A percentile compares a stretch with the other conserved stretches of the same genome.
Evolutionary conservation across 2,329 filamentous ascomycete genomes (phyloP).

Genomic region (Ophiocordyceps camponoti-rufipedis): DNA sequence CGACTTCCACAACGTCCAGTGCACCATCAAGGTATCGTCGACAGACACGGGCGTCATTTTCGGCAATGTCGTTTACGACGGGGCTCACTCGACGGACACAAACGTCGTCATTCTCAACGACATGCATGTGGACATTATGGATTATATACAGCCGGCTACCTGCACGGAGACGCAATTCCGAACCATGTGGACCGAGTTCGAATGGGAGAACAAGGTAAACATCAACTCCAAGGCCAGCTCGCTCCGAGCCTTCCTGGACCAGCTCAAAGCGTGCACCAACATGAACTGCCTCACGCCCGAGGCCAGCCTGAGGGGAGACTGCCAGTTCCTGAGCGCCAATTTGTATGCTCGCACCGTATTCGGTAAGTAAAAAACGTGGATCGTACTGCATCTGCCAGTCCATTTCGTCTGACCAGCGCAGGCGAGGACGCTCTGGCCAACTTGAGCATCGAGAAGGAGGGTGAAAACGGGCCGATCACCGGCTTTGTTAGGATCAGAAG

Average conservation of each 20-base stretch:
- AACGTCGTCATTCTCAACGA: slow-evolving; percentile 98
- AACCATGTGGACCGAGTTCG: slow-evolving; percentile 99
- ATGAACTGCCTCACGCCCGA: slow-evolving; percentile 97
- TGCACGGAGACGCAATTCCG: slow-evolving; percentile 98
- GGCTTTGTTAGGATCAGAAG: slow-evolving; percentile 97
- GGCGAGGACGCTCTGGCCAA: slow-evolving; percentile 97
- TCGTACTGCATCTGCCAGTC: too few relatives aligned
- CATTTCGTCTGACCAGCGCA: slow-evolving; percentile 17
- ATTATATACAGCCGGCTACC: slow-evolving; percentile 93
- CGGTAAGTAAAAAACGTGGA: slow-evolving; percentile 48
- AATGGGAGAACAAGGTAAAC: slow-evolving; percentile 99
- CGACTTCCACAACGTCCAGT: slow-evolving; percentile 96
- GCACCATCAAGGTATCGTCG: slow-evolving; percentile 95
- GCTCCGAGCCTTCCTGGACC: slow-evolving; percentile 77
- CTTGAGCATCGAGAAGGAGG: slow-evolving; percentile 93
- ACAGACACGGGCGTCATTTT: slow-evolving; percentile 98
- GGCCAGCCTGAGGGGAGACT: slow-evolving; percentile 90
- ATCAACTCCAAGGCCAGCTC: slow-evolving; percentile 95
- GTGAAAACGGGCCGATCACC: slow-evolving; percentile 84
- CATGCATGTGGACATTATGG: slow-evolving; percentile 98
- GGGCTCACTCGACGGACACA: slow-evolving; percentile 75
- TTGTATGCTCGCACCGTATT: slow-evolving; percentile 94
- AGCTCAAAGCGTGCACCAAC: slow-evolving; percentile 94
- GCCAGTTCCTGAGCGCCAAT: slow-evolving; percentile 94
- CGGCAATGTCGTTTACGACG: slow-evolving; percentile 95